These are phyloP conservation scores for Papiliotrema terrestris DNA, from an alignment of 1,284 basidiomycete genomes.

Conservation along the genomic window DNA sequence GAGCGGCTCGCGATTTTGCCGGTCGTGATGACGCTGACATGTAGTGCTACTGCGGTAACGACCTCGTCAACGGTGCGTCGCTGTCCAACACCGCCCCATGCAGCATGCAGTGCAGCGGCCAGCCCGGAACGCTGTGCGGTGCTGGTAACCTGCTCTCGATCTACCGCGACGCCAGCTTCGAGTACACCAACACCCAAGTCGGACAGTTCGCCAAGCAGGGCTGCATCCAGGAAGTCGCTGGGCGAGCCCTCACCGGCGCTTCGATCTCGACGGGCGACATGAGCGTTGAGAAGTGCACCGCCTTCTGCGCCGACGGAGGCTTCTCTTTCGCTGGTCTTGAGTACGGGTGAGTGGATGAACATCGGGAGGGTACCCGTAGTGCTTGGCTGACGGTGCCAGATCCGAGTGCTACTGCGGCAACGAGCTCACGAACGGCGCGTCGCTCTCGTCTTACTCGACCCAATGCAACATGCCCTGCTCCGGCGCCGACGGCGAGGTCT, in stretches of 20 bases:
- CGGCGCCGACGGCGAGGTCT: not conserved
- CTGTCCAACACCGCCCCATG: conserved; percentile 20
- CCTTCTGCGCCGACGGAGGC: conserved; percentile 12
- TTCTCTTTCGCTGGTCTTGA: conserved; percentile 14
- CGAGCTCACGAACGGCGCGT: not conserved
- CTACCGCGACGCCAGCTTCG: conserved; percentile 38
- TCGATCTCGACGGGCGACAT: conserved; percentile 1
- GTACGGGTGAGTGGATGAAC: not conserved
- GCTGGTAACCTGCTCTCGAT: conserved; percentile 7
- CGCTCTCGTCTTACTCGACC: not conserved
- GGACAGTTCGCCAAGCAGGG: not conserved
- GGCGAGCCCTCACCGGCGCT: conserved; percentile 2
- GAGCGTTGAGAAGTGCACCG: conserved; percentile 7
- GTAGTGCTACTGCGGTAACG: conserved; percentile 29
- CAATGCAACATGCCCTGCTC: not conserved
- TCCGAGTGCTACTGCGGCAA: conserved; percentile 3
- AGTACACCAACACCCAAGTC: conserved; percentile 13
- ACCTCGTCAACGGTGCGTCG: conserved; percentile 14
- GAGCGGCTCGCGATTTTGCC: too few relatives aligned
- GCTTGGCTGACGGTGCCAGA: conserved; percentile 7
- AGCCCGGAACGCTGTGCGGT: conserved; percentile 34
- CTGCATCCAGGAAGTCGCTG: not conserved
- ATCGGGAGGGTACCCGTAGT: too few relatives aligned
- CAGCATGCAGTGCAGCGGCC: conserved; percentile 26
- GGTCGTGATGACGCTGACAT: too few relatives aligned